These are phyloP conservation scores for Teratosphaeria zuluensis DNA, from an alignment of 2,329 filamentous ascomycete genomes.

Conservation along the genomic window DNA sequence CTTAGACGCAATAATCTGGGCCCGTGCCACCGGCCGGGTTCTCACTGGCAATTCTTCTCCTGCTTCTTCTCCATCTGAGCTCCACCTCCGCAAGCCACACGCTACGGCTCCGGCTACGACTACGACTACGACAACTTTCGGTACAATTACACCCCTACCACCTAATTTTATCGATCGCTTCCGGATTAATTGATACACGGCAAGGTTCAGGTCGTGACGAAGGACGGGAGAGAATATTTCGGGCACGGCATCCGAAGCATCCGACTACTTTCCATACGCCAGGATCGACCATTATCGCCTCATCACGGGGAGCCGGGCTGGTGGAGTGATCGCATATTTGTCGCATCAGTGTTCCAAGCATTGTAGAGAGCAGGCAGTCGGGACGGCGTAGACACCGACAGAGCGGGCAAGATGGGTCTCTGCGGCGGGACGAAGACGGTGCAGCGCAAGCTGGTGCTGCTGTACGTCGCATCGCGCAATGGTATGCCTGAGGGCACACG, in stretches of 20 bases:
- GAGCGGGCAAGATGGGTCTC: constrained; percentile 30
- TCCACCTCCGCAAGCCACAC: not conserved
- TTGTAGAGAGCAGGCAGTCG: not conserved
- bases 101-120: not conserved
- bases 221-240: no score
- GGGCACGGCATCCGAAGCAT: not conserved
- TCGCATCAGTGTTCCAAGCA: not conserved
- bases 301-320: not conserved
- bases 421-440: constrained; percentile 58
- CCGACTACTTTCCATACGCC: not conserved
- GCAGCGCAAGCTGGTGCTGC: constrained; percentile 89
- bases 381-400: not conserved
- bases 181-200: not conserved
- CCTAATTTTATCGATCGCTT: not conserved
- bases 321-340: not conserved
- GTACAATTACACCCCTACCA: not conserved
- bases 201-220: not conserved
- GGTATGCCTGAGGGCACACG: not conserved
- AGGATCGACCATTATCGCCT: not conserved
- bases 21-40: not conserved
- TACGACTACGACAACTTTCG: not conserved
- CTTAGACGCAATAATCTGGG: not conserved
- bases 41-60: not conserved
- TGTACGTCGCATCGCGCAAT: constrained; percentile 47
- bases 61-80: not conserved